Evolutionary conservation across 2,329 filamentous ascomycete species (phyloP), one percentile per base, ranked within the genome.

Genomic region (Xylariaceae sp.): DNA sequence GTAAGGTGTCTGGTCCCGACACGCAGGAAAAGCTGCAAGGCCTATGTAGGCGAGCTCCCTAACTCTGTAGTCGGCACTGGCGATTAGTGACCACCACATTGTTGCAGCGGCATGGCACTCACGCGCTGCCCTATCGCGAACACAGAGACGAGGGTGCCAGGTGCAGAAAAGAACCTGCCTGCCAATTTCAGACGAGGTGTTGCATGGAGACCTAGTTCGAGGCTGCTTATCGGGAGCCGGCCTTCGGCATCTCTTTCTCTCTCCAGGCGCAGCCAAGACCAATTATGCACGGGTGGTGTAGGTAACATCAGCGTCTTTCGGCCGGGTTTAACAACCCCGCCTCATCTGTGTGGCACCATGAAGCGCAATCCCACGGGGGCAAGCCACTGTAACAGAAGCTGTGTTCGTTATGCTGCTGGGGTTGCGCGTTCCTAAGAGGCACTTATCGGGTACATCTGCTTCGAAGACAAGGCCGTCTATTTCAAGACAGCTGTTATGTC

Each of bases 181-280:
- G 50, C 52, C 52, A 50, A 47, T 50, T 58, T 30, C 18, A 45
- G 53, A 47, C 49, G 50, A 24, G 46, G 46, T 50, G 51, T 56
- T 50, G 45, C 44, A 50, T 53, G 42, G 41, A 43, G 21, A 21
- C 49, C 41, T 41, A 21, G 45, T 27, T 26, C 27, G 29, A 49
- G 33, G 44, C 48, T 26, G 49, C 49, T 56, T 55, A 50, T 56
- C 53, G 53, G 48, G 42, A 53, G 41, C 53, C 48, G 53, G 49
- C 9, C 49, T 57, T 59, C 56, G 56, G 56, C 56, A 56, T 53
- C 21, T 56, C 45, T 50, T 50, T 37, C 49, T 50, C 49, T 29
- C 52, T 16, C 46, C 41, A 18, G 43, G 37, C 35, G 29, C 35
- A 40, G 54, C 45, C 32, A 55, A 47, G 55, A 45, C 44, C 44